phyloP scores from a whole-genome alignment of 441 rosid species.

The Erodium moschatum region DNA sequence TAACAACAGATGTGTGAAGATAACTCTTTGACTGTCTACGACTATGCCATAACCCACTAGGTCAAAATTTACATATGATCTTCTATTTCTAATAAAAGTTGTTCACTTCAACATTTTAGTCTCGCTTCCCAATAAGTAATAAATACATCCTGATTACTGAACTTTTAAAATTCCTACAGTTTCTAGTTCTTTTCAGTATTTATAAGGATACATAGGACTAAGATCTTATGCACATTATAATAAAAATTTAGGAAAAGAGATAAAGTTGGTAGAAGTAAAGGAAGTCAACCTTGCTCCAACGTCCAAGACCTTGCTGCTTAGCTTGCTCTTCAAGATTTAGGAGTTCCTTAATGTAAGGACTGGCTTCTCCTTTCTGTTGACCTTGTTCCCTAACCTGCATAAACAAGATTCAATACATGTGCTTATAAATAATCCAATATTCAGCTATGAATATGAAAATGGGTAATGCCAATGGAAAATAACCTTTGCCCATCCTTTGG shows the following conservation, averaged over 20 bases:
- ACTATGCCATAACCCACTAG: neutral
- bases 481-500: constrained; percentile 91
- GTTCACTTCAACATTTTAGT: neutral
- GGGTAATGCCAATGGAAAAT: neutral
- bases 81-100: too few species aligned
- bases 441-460: neutral
- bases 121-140: neutral
- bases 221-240: neutral
- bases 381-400: constrained; percentile 73
- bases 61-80: neutral
- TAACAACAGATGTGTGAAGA: neutral
- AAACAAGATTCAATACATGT: constrained; percentile 19
- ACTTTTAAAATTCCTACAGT: neutral
- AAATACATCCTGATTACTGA: neutral
- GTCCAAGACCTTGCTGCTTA: constrained; percentile 67
- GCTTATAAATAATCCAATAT: constrained; percentile 1
- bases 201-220: neutral
- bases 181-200: neutral
- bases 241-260: neutral
- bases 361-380: constrained; percentile 72
- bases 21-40: neutral
- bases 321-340: constrained; percentile 64
- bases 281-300: constrained; percentile 68
- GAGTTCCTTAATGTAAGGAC: constrained; percentile 69
- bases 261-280: neutral